These are phyloP conservation scores for Fusarium sp. DNA, from an alignment of 2,329 filamentous ascomycete genomes.

Conservation along the genomic window DNA sequence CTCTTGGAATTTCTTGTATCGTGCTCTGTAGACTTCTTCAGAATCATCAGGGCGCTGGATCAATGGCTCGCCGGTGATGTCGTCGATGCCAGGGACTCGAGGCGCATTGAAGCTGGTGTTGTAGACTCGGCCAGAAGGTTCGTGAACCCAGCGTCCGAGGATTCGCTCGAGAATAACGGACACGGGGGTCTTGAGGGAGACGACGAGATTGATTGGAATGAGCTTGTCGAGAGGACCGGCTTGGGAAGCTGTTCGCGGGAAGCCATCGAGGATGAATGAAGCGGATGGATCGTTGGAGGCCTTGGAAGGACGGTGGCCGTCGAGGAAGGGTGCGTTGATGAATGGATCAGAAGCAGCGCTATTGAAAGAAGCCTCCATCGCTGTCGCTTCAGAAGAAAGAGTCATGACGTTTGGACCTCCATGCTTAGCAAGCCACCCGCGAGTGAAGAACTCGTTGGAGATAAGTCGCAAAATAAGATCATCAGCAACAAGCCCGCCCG, in stretches of 20 bases:
- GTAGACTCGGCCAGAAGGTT: conserved; percentile 90
- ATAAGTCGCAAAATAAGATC: conserved; percentile 93
- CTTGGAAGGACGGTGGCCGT: conserved; percentile 53
- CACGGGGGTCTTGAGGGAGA: conserved; percentile 86
- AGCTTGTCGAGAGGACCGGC: conserved; percentile 81
- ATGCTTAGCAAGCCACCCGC: conserved; percentile 80
- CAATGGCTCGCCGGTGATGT: conserved; percentile 88
- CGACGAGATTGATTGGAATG: conserved; percentile 94
- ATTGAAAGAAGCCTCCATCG: conserved; percentile 52
- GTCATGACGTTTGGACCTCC: conserved; percentile 63
- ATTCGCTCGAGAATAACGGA: conserved; percentile 91
- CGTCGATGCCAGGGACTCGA: conserved; percentile 82
- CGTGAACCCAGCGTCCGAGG: conserved; percentile 92
- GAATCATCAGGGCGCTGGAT: conserved; percentile 87
- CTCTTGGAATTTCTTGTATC: conserved; percentile 87
- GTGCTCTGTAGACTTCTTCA: conserved; percentile 84
- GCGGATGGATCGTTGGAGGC: conserved; percentile 78
- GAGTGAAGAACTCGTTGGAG: conserved; percentile 84
- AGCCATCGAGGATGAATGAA: conserved; percentile 96
- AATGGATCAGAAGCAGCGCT: conserved; percentile 54
- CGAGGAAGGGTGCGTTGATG: conserved; percentile 55
- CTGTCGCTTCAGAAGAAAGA: conserved; percentile 58
- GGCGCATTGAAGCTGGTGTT: conserved; percentile 94
- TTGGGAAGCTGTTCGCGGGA: conserved; percentile 88
- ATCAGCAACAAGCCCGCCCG: conserved; percentile 91